phyloP scores from a whole-genome alignment of 257 asterid genomes.

The Galeopsis tetrahit region DNA sequence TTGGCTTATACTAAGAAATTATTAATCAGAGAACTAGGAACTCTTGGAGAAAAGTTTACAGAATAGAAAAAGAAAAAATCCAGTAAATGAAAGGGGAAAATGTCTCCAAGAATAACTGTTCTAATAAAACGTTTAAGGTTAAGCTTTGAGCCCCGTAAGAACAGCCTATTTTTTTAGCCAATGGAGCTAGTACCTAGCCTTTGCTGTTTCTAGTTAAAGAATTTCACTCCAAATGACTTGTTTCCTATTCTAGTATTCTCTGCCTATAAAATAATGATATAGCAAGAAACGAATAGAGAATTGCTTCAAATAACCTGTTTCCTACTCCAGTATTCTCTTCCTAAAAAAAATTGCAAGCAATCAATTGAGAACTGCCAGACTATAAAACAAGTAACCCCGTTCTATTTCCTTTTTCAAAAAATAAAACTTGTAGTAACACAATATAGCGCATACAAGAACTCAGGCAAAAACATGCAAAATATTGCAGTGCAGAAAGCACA shows the following conservation, averaged over 20 bases:
- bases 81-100: not conserved
- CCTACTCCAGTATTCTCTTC: not conserved
- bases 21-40: not conserved
- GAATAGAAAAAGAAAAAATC: not conserved
- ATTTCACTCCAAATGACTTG: not conserved
- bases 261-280: not conserved
- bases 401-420: not conserved
- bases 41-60: not conserved
- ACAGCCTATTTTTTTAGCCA: conserved; percentile 13
- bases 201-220: not conserved
- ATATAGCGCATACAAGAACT: conserved; percentile 10
- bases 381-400: not conserved
- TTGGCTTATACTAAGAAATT: not conserved
- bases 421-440: not conserved
- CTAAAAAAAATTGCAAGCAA: not conserved
- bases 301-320: not conserved
- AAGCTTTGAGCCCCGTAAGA: not conserved
- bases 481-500: not conserved
- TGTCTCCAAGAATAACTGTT: conserved; percentile 11
- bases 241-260: not conserved
- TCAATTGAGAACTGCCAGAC: conserved; percentile 2
- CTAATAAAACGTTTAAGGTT: not conserved
- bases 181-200: not conserved
- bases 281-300: not conserved
- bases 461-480: not conserved